phyloP scores from a whole-genome alignment of 257 asterid species.

The Oldenlandia corymbosa region DNA sequence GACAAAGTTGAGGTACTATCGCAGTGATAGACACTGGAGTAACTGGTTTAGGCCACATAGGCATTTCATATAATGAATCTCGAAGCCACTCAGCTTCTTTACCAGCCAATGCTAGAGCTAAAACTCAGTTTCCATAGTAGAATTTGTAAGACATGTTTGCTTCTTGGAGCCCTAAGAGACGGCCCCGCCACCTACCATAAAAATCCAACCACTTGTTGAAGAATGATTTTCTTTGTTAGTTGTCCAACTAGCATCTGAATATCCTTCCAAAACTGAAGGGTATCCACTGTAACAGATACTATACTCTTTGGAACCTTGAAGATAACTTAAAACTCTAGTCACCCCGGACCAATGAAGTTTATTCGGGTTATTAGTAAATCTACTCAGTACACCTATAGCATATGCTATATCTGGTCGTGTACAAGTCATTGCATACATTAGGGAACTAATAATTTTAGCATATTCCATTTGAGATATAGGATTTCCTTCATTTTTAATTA shows the following conservation, averaged over 20 bases:
- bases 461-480: background rate
- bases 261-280: too few relatives aligned
- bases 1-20: too few relatives aligned
- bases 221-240: too few relatives aligned
- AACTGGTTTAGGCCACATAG: too few relatives aligned
- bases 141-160: background rate
- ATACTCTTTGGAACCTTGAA: too few relatives aligned
- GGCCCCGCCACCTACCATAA: background rate
- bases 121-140: background rate
- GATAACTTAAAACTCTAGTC: too few relatives aligned
- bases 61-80: background rate
- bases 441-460: too few relatives aligned
- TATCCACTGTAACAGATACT: too few relatives aligned
- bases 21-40: too few relatives aligned
- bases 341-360: too few relatives aligned
- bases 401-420: background rate
- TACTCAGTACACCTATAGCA: background rate
- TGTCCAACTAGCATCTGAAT: background rate
- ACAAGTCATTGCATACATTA: background rate
- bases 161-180: background rate
- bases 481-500: background rate
- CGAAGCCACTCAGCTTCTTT: background rate
- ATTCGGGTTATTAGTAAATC: background rate
- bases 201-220: background rate
- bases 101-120: background rate